phyloP scores from a whole-genome alignment of 352 stramenopile genomes.

The Globisporangium paroecandrum region DNA sequence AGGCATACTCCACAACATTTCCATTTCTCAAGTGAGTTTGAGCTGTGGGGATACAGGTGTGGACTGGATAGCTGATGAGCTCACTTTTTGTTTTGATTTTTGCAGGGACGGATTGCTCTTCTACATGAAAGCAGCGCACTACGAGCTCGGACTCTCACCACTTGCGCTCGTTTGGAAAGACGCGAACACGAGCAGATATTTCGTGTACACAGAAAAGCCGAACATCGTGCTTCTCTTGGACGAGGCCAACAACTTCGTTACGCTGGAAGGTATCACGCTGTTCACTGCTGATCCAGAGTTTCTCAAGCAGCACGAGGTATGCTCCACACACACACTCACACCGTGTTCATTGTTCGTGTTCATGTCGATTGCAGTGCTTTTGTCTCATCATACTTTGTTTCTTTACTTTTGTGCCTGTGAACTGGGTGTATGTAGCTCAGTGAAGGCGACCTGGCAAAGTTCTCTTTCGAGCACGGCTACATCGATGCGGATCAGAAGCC shows the following conservation, averaged over 20 bases:
- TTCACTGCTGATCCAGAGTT: conserved; percentile 43
- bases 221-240: conserved; percentile 72
- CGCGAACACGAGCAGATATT: conserved; percentile 77
- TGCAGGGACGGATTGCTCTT: conserved; percentile 88
- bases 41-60: neutral
- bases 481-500: conserved; percentile 43
- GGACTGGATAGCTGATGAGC: neutral
- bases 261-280: conserved; percentile 69
- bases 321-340: neutral
- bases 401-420: neutral
- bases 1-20: conserved; percentile 77
- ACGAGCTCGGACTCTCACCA: conserved; percentile 85
- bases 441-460: conserved; percentile 77
- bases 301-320: conserved; percentile 64
- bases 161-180: conserved; percentile 91
- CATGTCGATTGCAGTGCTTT: neutral
- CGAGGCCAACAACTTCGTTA: conserved; percentile 45
- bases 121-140: conserved; percentile 86
- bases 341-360: neutral
- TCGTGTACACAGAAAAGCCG: conserved; percentile 62
- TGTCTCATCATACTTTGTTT: neutral
- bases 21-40: conserved; percentile 80
- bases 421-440: conserved; percentile 35
- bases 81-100: conserved; percentile 3
- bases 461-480: conserved; percentile 67